A percentile compares a stretch with the other conserved stretches of the same genome.
phyloP scores from a whole-genome alignment of 306 rosid species.

The Malus orientalis region DNA sequence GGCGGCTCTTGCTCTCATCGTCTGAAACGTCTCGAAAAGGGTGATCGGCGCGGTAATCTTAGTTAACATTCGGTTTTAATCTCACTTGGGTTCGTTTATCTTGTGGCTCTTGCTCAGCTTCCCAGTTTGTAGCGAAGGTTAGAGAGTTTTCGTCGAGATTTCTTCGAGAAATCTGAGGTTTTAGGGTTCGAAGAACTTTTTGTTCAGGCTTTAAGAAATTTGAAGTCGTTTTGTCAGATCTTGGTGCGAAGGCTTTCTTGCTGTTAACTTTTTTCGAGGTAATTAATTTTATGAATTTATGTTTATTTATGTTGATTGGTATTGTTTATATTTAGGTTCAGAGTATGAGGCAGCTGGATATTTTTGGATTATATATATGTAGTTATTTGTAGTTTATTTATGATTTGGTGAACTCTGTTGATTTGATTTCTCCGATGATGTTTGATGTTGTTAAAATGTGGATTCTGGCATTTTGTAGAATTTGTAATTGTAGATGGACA shows the following conservation, averaged over 20 bases:
- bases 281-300: background rate
- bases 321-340: background rate
- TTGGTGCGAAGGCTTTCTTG: background rate
- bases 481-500: slow-evolving; percentile 47
- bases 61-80: slow-evolving; percentile 44
- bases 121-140: background rate
- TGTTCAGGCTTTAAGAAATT: background rate
- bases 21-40: slow-evolving; percentile 59
- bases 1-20: slow-evolving; percentile 65
- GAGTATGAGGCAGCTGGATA: background rate
- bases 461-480: slow-evolving; percentile 20
- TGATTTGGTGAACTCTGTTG: background rate
- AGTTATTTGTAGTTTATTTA: background rate
- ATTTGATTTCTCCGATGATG: background rate
- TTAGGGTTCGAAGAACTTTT: background rate
- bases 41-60: slow-evolving; percentile 94
- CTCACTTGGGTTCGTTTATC: background rate
- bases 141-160: background rate
- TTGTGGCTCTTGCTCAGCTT: background rate
- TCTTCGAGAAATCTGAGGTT: background rate
- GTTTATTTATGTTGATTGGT: background rate
- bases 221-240: background rate
- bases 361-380: too few species aligned
- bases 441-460: background rate
- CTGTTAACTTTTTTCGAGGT: background rate